Evolutionary conservation across 2,329 filamentous ascomycete genomes (phyloP).

Genomic region (Sordariomycetes sp.): DNA sequence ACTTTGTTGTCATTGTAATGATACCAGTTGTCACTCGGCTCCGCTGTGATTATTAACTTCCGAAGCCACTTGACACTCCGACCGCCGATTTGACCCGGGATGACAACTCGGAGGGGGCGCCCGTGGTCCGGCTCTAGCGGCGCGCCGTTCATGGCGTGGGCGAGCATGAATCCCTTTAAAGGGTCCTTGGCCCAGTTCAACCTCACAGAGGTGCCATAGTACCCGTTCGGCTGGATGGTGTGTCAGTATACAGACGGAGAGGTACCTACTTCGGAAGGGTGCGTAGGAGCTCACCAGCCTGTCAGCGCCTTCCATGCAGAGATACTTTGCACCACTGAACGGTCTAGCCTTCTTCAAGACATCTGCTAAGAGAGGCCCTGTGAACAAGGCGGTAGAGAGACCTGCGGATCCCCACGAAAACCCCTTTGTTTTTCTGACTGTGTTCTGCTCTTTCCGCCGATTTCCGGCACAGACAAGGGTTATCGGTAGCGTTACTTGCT

Average conservation of each 20-base stretch:
- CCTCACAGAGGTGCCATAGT: slow-evolving; percentile 80
- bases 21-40: slow-evolving; percentile 86
- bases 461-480: slow-evolving; percentile 90
- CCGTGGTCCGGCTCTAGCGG: slow-evolving; percentile 72
- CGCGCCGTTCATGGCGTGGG: slow-evolving; percentile 85
- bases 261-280: neutral
- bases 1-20: slow-evolving; percentile 91
- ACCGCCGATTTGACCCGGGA: slow-evolving; percentile 85
- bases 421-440: slow-evolving; percentile 79
- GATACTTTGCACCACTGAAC: slow-evolving; percentile 57
- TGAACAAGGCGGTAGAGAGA: slow-evolving; percentile 78
- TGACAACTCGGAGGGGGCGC: slow-evolving; percentile 66
- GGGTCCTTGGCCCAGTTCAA: slow-evolving; percentile 79
- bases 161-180: slow-evolving; percentile 73
- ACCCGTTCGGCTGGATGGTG: slow-evolving; percentile 52
- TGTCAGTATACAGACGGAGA: neutral
- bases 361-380: slow-evolving; percentile 64
- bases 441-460: slow-evolving; percentile 82
- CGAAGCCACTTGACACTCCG: slow-evolving; percentile 90
- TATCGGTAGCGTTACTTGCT: slow-evolving; percentile 74
- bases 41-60: slow-evolving; percentile 61
- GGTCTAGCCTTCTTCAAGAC: slow-evolving; percentile 57
- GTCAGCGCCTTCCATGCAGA: slow-evolving; percentile 34
- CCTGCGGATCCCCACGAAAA: slow-evolving; percentile 91
- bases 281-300: neutral